phyloP scores from a whole-genome alignment of 768 basidiomycete genomes.

The Phaeotremella skinneri region DNA sequence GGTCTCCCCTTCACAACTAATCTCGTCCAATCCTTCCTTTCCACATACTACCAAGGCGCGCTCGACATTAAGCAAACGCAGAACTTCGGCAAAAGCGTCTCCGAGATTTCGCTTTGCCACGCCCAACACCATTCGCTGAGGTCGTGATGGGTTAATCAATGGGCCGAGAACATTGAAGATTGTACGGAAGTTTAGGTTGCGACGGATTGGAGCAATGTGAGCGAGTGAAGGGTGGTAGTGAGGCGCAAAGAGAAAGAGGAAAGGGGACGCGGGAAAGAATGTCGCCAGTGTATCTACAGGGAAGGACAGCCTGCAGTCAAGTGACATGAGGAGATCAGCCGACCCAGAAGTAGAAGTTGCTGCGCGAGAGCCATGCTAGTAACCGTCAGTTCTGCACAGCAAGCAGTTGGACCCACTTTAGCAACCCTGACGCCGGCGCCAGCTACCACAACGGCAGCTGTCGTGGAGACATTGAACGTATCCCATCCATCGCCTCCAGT shows the following conservation, averaged over 20 bases:
- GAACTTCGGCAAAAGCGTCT: slow-evolving; percentile 70
- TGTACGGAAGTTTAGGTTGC: slow-evolving; percentile 85
- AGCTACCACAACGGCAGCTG: slow-evolving; percentile 88
- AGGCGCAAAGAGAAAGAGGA: slow-evolving; percentile 89
- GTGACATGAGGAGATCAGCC: slow-evolving; percentile 81
- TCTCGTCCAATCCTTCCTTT: slow-evolving; percentile 86
- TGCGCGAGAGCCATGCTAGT: slow-evolving; percentile 75
- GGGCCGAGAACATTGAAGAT: slow-evolving; percentile 96
- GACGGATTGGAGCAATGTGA: slow-evolving; percentile 76
- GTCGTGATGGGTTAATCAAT: slow-evolving; percentile 83
- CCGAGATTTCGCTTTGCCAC: slow-evolving; percentile 81
- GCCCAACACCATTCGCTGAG: slow-evolving; percentile 85
- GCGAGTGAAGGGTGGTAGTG: slow-evolving; percentile 89
- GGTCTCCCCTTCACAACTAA: slow-evolving; percentile 88
- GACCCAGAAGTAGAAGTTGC: slow-evolving; percentile 93
- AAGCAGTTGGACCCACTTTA: slow-evolving; percentile 61
- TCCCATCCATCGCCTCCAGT: slow-evolving; percentile 95
- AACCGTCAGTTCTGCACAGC: slow-evolving; percentile 10
- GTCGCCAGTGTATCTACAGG: slow-evolving; percentile 55
- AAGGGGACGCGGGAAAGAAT: slow-evolving; percentile 64
- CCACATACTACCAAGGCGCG: slow-evolving; percentile 92
- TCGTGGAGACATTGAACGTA: slow-evolving; percentile 94
- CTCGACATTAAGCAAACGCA: slow-evolving; percentile 70
- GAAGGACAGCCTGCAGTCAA: slow-evolving; percentile 68
- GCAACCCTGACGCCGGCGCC: slow-evolving; percentile 90